phyloP scores from a whole-genome alignment of 2,329 filamentous ascomycete genomes.

The Ramularia collo-cygni region DNA sequence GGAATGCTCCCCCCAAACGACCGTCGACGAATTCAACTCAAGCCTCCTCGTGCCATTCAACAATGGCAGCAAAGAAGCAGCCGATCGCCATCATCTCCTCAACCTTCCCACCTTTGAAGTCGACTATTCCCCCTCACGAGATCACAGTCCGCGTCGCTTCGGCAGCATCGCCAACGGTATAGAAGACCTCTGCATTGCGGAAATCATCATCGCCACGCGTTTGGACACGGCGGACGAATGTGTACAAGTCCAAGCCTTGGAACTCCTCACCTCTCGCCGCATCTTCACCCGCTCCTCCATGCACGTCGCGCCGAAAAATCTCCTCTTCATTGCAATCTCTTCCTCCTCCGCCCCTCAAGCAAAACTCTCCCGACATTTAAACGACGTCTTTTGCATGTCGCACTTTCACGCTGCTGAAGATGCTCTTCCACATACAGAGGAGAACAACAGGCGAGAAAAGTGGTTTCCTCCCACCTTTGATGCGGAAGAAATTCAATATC shows the following conservation, averaged over 20 bases:
- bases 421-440: slow-evolving; percentile 69
- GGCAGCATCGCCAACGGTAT: slow-evolving; percentile 24
- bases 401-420: slow-evolving; percentile 71
- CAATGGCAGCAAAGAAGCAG: slow-evolving; percentile 14
- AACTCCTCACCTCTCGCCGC: slow-evolving; percentile 71
- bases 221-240: slow-evolving; percentile 65
- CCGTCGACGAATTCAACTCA: slow-evolving; percentile 72
- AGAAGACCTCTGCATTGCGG: slow-evolving; percentile 58
- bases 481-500: slow-evolving; percentile 46
- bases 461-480: slow-evolving; percentile 29
- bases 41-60: slow-evolving; percentile 52
- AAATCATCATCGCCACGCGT: slow-evolving; percentile 75
- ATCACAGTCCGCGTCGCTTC: slow-evolving; percentile 14
- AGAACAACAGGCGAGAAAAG: slow-evolving; percentile 5
- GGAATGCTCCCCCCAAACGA: slow-evolving; percentile 65
- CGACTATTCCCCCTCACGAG: slow-evolving; percentile 11
- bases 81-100: slow-evolving; percentile 2
- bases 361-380: slow-evolving; percentile 44
- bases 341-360: slow-evolving; percentile 28
- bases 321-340: slow-evolving; percentile 70
- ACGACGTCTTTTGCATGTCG: slow-evolving; percentile 80
- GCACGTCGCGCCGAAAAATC: slow-evolving; percentile 66
- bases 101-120: slow-evolving; percentile 7
- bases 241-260: slow-evolving; percentile 73
- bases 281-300: slow-evolving; percentile 70